These are phyloP conservation scores for Paramecium octaurelia DNA, from an alignment of 73 alveolate species.

Conservation along the genomic window DNA sequence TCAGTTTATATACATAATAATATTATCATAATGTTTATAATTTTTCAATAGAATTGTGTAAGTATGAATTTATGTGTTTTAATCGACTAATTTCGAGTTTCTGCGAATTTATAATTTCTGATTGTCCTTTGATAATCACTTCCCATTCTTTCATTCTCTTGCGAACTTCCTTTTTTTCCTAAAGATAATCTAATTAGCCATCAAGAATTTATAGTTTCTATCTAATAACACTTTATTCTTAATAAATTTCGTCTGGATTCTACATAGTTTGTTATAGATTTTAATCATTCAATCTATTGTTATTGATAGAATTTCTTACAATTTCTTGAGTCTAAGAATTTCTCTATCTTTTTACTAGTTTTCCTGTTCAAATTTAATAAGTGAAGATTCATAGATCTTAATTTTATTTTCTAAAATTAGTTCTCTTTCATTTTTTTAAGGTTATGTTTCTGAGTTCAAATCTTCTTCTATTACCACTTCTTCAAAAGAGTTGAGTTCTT, in stretches of 20 bases:
- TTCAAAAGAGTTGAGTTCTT: not conserved
- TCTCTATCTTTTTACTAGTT: not conserved
- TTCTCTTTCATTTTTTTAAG: not conserved
- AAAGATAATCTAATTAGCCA: not conserved
- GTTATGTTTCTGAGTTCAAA: not conserved
- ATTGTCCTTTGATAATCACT: not conserved
- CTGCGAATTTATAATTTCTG: not conserved
- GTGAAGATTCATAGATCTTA: constrained; percentile 11
- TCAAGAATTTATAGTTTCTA: not conserved
- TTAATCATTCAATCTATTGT: not conserved
- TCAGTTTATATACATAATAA: not conserved
- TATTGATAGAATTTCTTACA: not conserved
- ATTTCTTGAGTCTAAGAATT: not conserved
- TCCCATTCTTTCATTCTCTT: not conserved
- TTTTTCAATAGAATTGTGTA: constrained; percentile 11
- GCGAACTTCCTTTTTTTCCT: not conserved
- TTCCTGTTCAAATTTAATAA: not conserved
- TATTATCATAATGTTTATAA: not conserved
- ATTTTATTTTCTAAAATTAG: not conserved
- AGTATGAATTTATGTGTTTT: not conserved
- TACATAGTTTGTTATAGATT: not conserved
- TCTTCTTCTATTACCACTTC: not conserved
- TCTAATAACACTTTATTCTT: not conserved
- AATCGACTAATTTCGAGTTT: not conserved
- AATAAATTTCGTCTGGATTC: not conserved